phyloP scores from a whole-genome alignment of 2,329 filamentous ascomycete genomes.

The Epichloe aotearoae region DNA sequence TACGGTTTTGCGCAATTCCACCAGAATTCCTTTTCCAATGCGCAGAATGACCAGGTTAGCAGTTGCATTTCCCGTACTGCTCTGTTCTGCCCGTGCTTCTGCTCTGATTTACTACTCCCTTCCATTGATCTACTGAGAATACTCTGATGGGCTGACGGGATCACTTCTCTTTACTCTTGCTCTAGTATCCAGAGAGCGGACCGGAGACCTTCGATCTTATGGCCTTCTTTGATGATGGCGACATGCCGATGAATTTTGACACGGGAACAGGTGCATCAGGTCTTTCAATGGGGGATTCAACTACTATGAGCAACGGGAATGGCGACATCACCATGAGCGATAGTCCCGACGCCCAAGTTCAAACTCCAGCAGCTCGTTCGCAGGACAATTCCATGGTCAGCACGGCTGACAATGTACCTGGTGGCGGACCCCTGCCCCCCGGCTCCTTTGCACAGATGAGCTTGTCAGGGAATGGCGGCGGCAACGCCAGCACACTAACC shows the following conservation, averaged over 20 bases:
- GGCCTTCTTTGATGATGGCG: constrained; percentile 28
- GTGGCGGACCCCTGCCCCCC: constrained; percentile 28
- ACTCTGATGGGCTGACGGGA: constrained; percentile 1
- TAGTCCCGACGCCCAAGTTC: constrained; percentile 14
- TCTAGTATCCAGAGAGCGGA: constrained; percentile 9
- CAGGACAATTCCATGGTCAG: constrained; percentile 22
- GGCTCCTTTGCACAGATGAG: constrained; percentile 21
- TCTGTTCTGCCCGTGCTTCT: neutral
- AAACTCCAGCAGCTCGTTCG: constrained; percentile 13
- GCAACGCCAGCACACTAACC: constrained; percentile 30
- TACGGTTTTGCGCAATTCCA: constrained; percentile 3
- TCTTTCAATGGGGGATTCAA: constrained; percentile 10
- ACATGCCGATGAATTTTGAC: constrained; percentile 32
- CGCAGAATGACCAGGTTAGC: constrained; percentile 4
- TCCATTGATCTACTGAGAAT: neutral
- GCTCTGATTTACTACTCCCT: neutral
- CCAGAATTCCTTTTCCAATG: constrained; percentile 2
- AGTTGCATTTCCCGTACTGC: neutral
- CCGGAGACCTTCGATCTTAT: constrained; percentile 27
- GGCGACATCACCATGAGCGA: constrained; percentile 6
- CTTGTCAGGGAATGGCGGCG: constrained; percentile 13
- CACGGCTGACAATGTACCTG: constrained; percentile 24
- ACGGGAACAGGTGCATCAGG: constrained; percentile 13
- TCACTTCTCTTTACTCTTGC: neutral
- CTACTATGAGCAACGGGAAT: constrained; percentile 11